These are phyloP conservation scores for Candida nitratophila DNA, from an alignment of 805 yeast genomes.

Conservation along the genomic window DNA sequence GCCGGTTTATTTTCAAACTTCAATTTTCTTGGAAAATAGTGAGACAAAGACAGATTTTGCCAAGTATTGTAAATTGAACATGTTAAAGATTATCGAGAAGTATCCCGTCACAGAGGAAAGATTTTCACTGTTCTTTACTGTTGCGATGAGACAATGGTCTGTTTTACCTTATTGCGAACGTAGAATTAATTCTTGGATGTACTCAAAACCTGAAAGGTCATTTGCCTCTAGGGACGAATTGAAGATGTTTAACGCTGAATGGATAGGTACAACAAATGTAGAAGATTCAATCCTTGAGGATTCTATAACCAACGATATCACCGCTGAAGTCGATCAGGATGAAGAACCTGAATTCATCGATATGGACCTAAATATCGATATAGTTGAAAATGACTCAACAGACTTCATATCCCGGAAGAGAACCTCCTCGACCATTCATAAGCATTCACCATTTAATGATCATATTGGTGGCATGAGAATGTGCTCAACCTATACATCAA, in stretches of 20 bases:
- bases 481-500: too few relatives aligned
- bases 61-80: constrained; percentile 16
- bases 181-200: constrained; percentile 5
- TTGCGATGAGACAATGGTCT: constrained; percentile 18
- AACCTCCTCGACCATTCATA: too few relatives aligned
- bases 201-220: constrained; percentile 6
- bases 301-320: too few relatives aligned
- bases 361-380: not conserved
- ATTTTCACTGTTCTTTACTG: constrained; percentile 19
- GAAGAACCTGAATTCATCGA: not conserved
- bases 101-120: constrained; percentile 15
- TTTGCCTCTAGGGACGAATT: constrained; percentile 20
- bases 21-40: constrained; percentile 14
- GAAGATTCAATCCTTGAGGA: not conserved
- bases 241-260: constrained; percentile 8
- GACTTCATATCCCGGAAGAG: too few relatives aligned
- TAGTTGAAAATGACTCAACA: not conserved
- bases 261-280: not conserved
- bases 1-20: constrained; percentile 5
- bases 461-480: too few relatives aligned
- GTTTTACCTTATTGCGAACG: constrained; percentile 12
- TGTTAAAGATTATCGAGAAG: constrained; percentile 10
- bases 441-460: too few relatives aligned
- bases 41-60: constrained; percentile 22
- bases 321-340: not conserved